Percentiles rank a stretch among this genome's conserved stretches.
Conservation (phyloP, 2,329 filamentous ascomycete genomes). For the Beauveria sp. region DNA sequence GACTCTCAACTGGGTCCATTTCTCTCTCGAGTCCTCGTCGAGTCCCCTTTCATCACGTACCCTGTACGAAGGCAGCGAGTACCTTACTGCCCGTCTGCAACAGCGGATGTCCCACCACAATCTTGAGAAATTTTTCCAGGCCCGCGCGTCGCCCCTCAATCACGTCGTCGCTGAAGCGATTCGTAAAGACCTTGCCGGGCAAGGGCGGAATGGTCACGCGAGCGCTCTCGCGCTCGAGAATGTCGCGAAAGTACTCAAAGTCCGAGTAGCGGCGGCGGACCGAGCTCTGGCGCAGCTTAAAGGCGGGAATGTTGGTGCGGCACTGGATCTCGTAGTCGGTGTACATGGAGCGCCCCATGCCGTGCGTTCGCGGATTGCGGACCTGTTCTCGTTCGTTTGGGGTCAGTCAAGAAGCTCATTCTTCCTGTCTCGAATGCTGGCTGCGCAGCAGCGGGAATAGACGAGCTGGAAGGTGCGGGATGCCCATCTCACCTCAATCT, state of each 20-base stretch:
- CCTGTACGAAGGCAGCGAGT: conserved; percentile 91
- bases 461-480: too few species aligned
- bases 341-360: conserved; percentile 93
- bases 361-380: conserved; percentile 86
- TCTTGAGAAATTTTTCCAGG: conserved; percentile 91
- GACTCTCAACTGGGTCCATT: neutral
- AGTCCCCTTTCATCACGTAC: conserved; percentile 36
- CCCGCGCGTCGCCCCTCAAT: conserved; percentile 91
- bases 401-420: neutral
- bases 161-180: conserved; percentile 95
- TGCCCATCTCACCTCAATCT: conserved; percentile 69
- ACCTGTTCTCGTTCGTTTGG: conserved; percentile 49
- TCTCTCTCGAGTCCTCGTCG: too few species aligned
- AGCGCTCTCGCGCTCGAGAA: conserved; percentile 89
- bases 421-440: too few species aligned
- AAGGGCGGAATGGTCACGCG: conserved; percentile 92
- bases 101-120: conserved; percentile 92
- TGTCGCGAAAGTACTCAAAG: conserved; percentile 98
- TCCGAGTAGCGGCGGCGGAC: conserved; percentile 94
- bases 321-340: conserved; percentile 98
- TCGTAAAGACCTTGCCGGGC: conserved; percentile 96
- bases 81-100: conserved; percentile 98
- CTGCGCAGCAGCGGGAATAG: too few species aligned
- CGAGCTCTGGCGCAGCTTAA: conserved; percentile 84
- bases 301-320: conserved; percentile 96